phyloP scores from a whole-genome alignment of 2,329 filamentous ascomycete species.

The Tolypocladium capitatum region DNA sequence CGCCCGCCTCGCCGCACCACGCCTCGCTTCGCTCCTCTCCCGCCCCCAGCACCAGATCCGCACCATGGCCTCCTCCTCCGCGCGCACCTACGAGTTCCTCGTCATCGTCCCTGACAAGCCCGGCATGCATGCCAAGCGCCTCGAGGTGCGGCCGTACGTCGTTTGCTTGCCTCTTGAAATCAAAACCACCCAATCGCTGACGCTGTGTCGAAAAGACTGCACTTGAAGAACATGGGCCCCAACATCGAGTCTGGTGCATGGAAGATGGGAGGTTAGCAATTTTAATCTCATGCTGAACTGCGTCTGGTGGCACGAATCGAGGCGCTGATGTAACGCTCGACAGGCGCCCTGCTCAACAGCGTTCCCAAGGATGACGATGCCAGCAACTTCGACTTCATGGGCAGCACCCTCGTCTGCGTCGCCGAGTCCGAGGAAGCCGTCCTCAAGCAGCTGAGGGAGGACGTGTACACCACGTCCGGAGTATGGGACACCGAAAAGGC shows the following conservation, averaged over 20 bases:
- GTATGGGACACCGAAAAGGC: constrained; percentile 74
- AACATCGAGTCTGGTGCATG: constrained; percentile 39
- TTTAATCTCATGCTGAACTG: not conserved
- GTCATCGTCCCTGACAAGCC: constrained; percentile 56
- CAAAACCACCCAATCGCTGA: not conserved
- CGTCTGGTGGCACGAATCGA: not conserved
- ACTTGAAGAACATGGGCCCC: constrained; percentile 43
- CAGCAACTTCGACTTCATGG: constrained; percentile 54
- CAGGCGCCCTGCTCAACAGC: constrained; percentile 56
- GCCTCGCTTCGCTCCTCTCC: constrained; percentile 3
- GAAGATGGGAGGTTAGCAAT: constrained; percentile 50
- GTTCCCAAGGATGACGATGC: constrained; percentile 48
- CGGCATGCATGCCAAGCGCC: constrained; percentile 43
- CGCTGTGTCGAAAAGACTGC: constrained; percentile 19
- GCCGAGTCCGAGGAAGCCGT: constrained; percentile 60
- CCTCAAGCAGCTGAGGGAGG: constrained; percentile 49
- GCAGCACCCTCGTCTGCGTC: constrained; percentile 54
- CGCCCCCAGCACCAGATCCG: constrained; percentile 5
- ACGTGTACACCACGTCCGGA: constrained; percentile 57
- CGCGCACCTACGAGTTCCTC: constrained; percentile 47
- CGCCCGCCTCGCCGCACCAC: constrained; percentile 4
- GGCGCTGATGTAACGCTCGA: not conserved
- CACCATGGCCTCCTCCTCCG: constrained; percentile 17
- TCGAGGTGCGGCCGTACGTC: constrained; percentile 47
- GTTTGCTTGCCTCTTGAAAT: not conserved